Base-by-base conservation (phyloP, 2,329 filamentous ascomycete species). In the Fusarium burgessii region DNA sequence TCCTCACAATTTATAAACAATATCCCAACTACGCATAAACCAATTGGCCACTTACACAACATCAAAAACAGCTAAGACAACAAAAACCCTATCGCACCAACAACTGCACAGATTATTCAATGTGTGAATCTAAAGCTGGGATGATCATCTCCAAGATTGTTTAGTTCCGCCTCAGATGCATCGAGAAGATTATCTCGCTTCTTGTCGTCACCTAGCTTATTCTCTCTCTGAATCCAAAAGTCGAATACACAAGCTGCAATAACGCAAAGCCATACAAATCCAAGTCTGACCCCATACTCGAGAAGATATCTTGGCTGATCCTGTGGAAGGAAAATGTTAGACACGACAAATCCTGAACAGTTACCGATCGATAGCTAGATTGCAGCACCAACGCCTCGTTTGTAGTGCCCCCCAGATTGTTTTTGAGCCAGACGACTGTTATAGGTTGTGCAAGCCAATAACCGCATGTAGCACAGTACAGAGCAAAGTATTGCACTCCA, bases 21-120 rank as follows among this genome's bases (percentile, higher is more conserved):
- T 43, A 6, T 25, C 1, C 10, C 15, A 0, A 17, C 9, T 25
- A 17, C 6, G 11, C 12, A 5, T 1, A 43, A 7, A 17, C n/a
- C n/a, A 43, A 17, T 6, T 12, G 20, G 12, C 10, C 20, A 7
- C 1, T 17, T 2, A 14, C 0, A 7, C 4, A 42, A 15, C 9
- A 4, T 42, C 9, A 17, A 43, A 7, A 2, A 11, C 41, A 11
- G 17, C 15, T 0, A 43, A 12, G 20, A 11, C 1, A 17, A 11
- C 41, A 6, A 43, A 43, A 20, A 15, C 12, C 20, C 4, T 25
- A 43, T 5, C 6, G 8, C 10, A 8, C 41, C 6, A 12, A 43
- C 1, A 7, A 17, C 20, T 9, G 12, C 15, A 43, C 20, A 43
- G 20, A 8, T 18, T 7, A 18, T 43, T 43, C 10, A 43, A 12